phyloP scores from a whole-genome alignment of 768 basidiomycete genomes.

The Gymnopilus dilepis region DNA sequence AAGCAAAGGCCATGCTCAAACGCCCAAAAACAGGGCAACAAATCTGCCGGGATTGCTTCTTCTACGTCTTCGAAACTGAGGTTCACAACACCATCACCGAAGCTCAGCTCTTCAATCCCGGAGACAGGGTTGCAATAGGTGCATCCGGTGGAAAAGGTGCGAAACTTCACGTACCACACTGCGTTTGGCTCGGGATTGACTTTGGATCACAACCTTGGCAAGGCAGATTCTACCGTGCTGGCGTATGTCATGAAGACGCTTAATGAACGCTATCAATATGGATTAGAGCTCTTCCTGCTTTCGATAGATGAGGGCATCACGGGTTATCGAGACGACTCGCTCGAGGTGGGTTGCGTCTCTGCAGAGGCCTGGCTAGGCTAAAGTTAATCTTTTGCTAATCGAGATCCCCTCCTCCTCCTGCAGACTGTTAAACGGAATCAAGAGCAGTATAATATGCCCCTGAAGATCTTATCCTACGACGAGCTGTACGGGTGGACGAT shows the following conservation, averaged over 20 bases:
- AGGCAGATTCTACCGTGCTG: constrained; percentile 92
- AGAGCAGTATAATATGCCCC: constrained; percentile 90
- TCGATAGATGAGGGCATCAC: constrained; percentile 99
- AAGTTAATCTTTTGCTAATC: constrained; percentile 7
- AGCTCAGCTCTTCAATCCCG: constrained; percentile 81
- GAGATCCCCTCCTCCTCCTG: background rate
- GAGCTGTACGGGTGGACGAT: constrained; percentile 99
- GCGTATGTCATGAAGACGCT: constrained; percentile 96
- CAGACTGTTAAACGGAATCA: constrained; percentile 99
- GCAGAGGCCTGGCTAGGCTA: background rate
- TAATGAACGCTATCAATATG: constrained; percentile 93
- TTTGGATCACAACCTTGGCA: constrained; percentile 21
- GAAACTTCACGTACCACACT: constrained; percentile 22
- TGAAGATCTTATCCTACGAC: constrained; percentile 95
- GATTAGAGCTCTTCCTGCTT: constrained; percentile 86
- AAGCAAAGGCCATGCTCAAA: constrained; percentile 84
- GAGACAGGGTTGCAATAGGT: constrained; percentile 95
- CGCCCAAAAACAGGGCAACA: constrained; percentile 97
- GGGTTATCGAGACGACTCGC: constrained; percentile 95
- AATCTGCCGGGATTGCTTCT: constrained; percentile 96
- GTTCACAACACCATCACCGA: constrained; percentile 94
- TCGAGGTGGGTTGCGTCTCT: constrained; percentile 65
- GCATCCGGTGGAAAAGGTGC: constrained; percentile 98
- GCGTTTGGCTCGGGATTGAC: constrained; percentile 20
- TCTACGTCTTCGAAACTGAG: constrained; percentile 97